A percentile compares a stretch with the other conserved stretches of the same genome.
phyloP scores from a whole-genome alignment of 352 stramenopile species.

The Blastocystis hominis region DNA sequence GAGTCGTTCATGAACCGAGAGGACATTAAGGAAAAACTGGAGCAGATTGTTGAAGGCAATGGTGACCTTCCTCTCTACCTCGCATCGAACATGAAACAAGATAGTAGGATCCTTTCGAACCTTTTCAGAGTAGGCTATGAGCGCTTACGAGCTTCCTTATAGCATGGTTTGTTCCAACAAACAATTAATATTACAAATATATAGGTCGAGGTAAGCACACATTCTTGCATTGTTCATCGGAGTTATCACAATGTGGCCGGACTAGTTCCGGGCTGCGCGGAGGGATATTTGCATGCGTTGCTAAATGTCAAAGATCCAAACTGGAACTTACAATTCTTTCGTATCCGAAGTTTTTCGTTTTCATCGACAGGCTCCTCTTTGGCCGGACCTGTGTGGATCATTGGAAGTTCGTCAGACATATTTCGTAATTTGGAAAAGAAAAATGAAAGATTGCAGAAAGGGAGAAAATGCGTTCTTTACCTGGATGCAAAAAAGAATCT shows the following conservation, averaged over 20 bases:
- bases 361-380: neutral
- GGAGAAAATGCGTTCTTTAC: neutral
- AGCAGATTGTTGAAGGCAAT: constrained; percentile 1
- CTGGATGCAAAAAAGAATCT: neutral
- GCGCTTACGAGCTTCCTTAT: neutral
- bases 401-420: neutral
- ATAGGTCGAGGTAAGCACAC: constrained; percentile 5
- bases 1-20: constrained; percentile 1
- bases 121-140: neutral
- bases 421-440: neutral
- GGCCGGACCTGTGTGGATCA: neutral
- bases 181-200: neutral
- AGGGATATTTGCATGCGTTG: constrained; percentile 18
- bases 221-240: constrained; percentile 31
- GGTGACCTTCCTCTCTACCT: constrained; percentile 22
- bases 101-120: neutral
- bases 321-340: constrained; percentile 18
- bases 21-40: constrained; percentile 5
- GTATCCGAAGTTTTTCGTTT: constrained; percentile 16
- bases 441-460: neutral
- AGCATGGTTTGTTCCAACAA: neutral
- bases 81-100: constrained; percentile 39
- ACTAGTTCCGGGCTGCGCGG: constrained; percentile 21
- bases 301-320: neutral
- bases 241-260: constrained; percentile 14